A percentile compares a stretch with the other conserved stretches of the same genome.
Conservation (phyloP, 2,329 filamentous ascomycete genomes). For the Xylaria sp. region DNA sequence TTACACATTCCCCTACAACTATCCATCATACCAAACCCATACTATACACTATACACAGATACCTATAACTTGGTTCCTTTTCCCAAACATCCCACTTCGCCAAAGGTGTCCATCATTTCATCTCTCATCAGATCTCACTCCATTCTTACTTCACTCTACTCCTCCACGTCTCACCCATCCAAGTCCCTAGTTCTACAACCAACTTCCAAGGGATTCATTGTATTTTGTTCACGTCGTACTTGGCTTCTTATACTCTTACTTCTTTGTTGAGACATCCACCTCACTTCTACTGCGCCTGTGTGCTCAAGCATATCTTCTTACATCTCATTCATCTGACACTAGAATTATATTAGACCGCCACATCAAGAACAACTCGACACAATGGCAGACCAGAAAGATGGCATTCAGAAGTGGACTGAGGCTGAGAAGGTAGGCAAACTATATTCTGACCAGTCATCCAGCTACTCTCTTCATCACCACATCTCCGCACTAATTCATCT, state of each 20-base stretch:
- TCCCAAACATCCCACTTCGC: background rate
- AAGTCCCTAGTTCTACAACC: background rate
- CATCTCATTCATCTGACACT: background rate
- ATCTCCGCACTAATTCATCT: background rate
- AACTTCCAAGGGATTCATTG: background rate
- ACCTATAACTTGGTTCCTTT: background rate
- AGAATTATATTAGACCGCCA: background rate
- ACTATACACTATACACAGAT: background rate
- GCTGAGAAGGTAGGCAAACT: constrained; percentile 29
- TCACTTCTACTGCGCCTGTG: background rate
- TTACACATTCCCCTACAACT: background rate
- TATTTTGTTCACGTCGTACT: background rate
- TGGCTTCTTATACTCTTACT: background rate
- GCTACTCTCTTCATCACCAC: background rate
- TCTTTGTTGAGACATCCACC: background rate
- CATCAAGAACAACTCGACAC: background rate
- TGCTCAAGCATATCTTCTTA: background rate
- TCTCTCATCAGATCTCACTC: background rate
- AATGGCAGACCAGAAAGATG: constrained; percentile 10
- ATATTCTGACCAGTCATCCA: background rate
- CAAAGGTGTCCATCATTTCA: background rate
- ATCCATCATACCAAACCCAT: background rate
- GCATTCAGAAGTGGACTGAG: constrained; percentile 23
- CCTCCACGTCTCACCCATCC: background rate
- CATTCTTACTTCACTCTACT: background rate